A percentile compares a stretch with the other conserved stretches of the same genome.
Evolutionary conservation across 441 rosid species (phyloP).

Genomic region (Euphorbia corollata): DNA sequence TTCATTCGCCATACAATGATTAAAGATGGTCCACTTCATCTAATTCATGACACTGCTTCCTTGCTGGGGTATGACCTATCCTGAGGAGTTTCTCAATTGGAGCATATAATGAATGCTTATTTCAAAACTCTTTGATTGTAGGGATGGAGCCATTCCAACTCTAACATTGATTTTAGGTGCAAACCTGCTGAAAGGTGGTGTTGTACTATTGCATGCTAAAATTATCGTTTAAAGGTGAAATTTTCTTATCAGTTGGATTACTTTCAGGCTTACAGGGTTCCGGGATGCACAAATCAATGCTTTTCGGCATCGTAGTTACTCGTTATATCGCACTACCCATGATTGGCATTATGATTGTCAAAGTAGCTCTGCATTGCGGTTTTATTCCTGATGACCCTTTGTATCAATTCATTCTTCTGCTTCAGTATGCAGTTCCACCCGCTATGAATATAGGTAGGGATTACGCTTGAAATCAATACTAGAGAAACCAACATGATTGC

Average conservation of each 20-base stretch:
- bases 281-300: conserved; percentile 32
- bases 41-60: conserved; percentile 50
- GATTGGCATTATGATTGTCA: conserved; percentile 46
- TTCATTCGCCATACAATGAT: conserved; percentile 38
- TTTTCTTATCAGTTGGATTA: not conserved
- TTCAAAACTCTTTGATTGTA: conserved; percentile 21
- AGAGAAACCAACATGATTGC: too few species aligned
- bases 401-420: conserved; percentile 43
- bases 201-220: not conserved
- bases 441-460: conserved; percentile 41
- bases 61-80: conserved; percentile 49
- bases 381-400: conserved; percentile 36
- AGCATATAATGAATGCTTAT: not conserved
- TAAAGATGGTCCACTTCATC: conserved; percentile 62
- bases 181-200: conserved; percentile 61
- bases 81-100: too few species aligned
- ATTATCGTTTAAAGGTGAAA: not conserved
- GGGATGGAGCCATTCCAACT: conserved; percentile 68
- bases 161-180: conserved; percentile 66
- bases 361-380: conserved; percentile 35
- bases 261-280: conserved; percentile 21
- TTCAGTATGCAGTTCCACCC: conserved; percentile 53
- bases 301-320: conserved; percentile 45
- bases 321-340: conserved; percentile 56
- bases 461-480: too few species aligned